These are phyloP conservation scores for Ormosia emarginata DNA, from an alignment of 306 rosid species.

Conservation along the genomic window DNA sequence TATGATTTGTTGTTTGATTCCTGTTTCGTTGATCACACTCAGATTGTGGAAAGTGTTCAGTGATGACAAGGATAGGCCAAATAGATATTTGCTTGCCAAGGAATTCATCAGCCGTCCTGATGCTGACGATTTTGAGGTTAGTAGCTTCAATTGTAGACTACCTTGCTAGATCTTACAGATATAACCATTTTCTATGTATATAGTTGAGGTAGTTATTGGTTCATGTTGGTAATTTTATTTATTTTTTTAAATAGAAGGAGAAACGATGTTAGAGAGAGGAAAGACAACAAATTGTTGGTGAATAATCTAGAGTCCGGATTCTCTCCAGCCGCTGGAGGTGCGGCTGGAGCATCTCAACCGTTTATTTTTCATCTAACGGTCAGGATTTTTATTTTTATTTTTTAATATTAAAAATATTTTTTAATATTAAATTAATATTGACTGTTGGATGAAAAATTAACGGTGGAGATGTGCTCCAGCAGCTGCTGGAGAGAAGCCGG, in stretches of 20 bases:
- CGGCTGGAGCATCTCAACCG: too few species aligned
- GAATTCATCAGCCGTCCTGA: constrained; percentile 76
- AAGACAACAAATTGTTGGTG: not conserved
- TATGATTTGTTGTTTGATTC: constrained; percentile 15
- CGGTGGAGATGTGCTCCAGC: too few species aligned
- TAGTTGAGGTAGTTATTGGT: not conserved
- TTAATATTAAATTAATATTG: too few species aligned
- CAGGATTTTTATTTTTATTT: too few species aligned
- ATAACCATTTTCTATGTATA: constrained; percentile 7
- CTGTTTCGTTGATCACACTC: constrained; percentile 18
- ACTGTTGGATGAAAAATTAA: too few species aligned
- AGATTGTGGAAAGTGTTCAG: constrained; percentile 94
- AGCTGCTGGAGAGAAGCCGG: too few species aligned
- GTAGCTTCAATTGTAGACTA: constrained; percentile 26
- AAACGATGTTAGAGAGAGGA: not conserved
- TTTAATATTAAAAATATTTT: too few species aligned
- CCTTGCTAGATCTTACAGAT: not conserved
- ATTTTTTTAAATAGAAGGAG: not conserved
- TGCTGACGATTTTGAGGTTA: constrained; percentile 82
- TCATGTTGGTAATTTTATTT: not conserved
- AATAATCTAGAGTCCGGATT: too few species aligned
- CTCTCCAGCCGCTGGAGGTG: too few species aligned
- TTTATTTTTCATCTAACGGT: too few species aligned
- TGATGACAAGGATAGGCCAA: constrained; percentile 86
- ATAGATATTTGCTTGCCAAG: constrained; percentile 85